Evolutionary conservation across 225 moss, liverwort and hornwort species (phyloP), one percentile per base, ranked within the genome.

Genomic region (Physcomitrium patens): DNA sequence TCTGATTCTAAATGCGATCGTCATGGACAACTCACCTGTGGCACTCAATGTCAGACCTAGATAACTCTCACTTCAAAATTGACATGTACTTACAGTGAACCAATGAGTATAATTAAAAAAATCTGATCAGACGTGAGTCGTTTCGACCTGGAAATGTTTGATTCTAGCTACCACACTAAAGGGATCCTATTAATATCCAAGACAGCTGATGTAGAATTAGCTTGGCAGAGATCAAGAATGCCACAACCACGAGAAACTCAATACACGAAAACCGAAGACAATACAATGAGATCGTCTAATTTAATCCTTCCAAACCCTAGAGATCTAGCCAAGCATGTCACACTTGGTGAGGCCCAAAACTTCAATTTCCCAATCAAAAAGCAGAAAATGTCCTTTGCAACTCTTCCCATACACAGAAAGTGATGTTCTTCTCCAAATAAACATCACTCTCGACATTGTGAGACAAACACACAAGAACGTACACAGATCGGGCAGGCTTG

Each of bases 401-500:
- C 60, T 69, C 64, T 76, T 37, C 7, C 19, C 12, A 41, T 10
- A 3, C 15, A 71, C 63, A 22, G 11, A n/a, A 60, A 60, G 45
- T 1, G 45, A 51, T 42, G 16, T 10, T 5, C 5, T 73, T 45
- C 12, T 15, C 28, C 64, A 68, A 59, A 53, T 45, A 49, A n/a
- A 14, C 67, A 12, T 22, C 18, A 14, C 2, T 37, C 31, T 37
- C 1, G 1, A 60, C 14, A 57, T 46, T 24, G 45, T 51, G 31
- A 60, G 7, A 11, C 19, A 41, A 54, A 13, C 14, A 61, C 5
- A 46, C 19, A 22, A 19, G 37, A 51, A 69, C 81, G 31, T 77
- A 87, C 87, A 84, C 79, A 79, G 87, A 65, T 84, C 87, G 84
- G 47, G 87, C 49, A 61, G 84, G 87, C 77, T 87, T 87, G 67